Evolutionary conservation across 2,329 filamentous ascomycete genomes (phyloP), one percentile per base, ranked within the genome.

Genomic region (Aspergillus neoniger): DNA sequence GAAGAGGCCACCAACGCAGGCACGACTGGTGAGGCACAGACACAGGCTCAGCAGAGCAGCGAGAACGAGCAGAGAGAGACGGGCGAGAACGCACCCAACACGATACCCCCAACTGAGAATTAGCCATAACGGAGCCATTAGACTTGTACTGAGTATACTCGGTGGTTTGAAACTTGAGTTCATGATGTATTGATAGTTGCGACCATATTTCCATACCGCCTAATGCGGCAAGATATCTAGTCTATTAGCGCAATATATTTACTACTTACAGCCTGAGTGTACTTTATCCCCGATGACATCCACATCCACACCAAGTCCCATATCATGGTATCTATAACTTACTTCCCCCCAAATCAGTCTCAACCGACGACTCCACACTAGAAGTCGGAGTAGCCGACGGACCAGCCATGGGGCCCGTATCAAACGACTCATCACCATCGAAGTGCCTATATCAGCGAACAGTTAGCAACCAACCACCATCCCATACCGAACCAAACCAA

Each of bases 351-450:
- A 47, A 47, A 12, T 41, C 48, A n/a, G 32, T 23, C 39, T 49
- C 54, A 23, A 39, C 21, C 23, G 50, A 44, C 14, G 48, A 58
- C 58, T 52, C 55, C 17, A 50, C 51, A 25, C 57, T 55, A 3
- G 55, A 54, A 10, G 55, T 53, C 30, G 64, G 61, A 52, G 36
- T 61, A 17, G 65, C 73, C 47, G 71, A 61, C 15, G 58, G 25
- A 2, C 65, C 63, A 47, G 65, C 60, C 72, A 76, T 72, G 14
- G 71, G 65, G 5, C 70, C 70, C n/a, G 70, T 71, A 69, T 80
- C 75, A 63, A 81, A 81, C 30, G 74, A 75, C 67, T 81, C 79
- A 53, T 81, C 79, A 1, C 79, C 79, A 63, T 74, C 74, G 59
- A 81, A 81, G 63, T 81, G 79, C 79, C 76, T 78, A 51, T 4